Evolutionary conservation across 2,329 filamentous ascomycete species (phyloP), one percentile per base, ranked within the genome.

Genomic region (Aspergillus ibericus): DNA sequence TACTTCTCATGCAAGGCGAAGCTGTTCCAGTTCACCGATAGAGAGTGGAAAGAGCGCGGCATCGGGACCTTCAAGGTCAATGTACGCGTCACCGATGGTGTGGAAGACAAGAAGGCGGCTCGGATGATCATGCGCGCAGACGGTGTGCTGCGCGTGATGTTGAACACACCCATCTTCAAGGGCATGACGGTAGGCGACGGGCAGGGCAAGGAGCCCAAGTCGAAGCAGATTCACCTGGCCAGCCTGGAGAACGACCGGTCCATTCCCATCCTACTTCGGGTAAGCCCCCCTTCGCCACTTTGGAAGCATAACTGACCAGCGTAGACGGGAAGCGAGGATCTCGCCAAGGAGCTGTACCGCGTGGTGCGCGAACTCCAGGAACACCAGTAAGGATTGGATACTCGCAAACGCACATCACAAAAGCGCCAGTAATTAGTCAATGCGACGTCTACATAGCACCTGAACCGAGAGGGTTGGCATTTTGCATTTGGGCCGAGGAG

Each of bases 71-170:
- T 96, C 66, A 95, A 95, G 77, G 83, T 96, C 72, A 96, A 97
- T 68, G 87, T 89, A 13, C 85, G 85, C 2, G 81, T 84, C 63
- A 75, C 29, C 5, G 80, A 83, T 22, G 81, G 84, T 40, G 82
- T 87, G 59, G 81, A 85, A 57, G 83, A 72, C 53, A 74, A 75
- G 36, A 73, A 69, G 46, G 80, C 79, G 60, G 84, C 88, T 22
- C 89, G 93, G 42, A 84, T 98, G 64, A 84, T 98, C 61, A 92
- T 97, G 87, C 88, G 93, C 16, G 92, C 96, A 65, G 93, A 97
- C 69, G 92, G 92, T 60, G 95, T 91, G 1, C 87, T 93, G 68
- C 86, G 92, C 20, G 87, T 98, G 55, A 88, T 96, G 61, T 81
- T 98, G 52, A 98, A 98, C 77, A 91, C 90, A 1, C 86, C 88